phyloP scores from a whole-genome alignment of 257 asterid genomes.

The Capsicum pubescens region DNA sequence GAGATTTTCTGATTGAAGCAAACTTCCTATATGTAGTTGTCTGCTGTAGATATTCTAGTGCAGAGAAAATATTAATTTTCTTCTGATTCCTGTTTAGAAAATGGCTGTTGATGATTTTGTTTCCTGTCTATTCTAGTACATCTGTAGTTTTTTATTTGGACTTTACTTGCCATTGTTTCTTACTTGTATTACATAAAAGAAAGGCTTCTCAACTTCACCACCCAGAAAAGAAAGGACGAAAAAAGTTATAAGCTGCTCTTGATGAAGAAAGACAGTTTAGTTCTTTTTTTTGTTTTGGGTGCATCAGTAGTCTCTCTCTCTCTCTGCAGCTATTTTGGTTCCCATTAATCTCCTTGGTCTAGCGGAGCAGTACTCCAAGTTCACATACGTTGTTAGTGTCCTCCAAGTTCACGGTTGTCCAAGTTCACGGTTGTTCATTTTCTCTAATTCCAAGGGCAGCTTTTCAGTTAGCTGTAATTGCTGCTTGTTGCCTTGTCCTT shows the following conservation, averaged over 20 bases:
- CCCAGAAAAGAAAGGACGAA: background rate
- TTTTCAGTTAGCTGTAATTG: background rate
- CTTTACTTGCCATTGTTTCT: background rate
- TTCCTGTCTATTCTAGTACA: background rate
- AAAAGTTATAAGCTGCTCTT: background rate
- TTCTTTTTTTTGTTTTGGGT: background rate
- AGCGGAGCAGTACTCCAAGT: background rate
- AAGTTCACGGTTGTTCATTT: slow-evolving; percentile 10
- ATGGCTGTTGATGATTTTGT: background rate
- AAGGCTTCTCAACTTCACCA: background rate
- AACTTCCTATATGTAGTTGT: background rate
- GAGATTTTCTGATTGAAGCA: background rate
- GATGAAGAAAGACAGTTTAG: background rate
- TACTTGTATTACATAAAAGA: background rate
- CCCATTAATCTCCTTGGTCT: background rate
- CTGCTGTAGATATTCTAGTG: background rate
- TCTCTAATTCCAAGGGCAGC: background rate
- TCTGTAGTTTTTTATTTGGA: background rate
- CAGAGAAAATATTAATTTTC: background rate
- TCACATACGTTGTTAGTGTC: background rate
- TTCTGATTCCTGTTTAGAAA: background rate
- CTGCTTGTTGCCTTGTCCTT: background rate
- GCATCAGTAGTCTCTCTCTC: background rate
- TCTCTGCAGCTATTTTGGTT: background rate
- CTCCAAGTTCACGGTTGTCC: slow-evolving; percentile 21